These are phyloP conservation scores for Penicillium silybi DNA, from an alignment of 495 filamentous ascomycete genomes.

Conservation along the genomic window DNA sequence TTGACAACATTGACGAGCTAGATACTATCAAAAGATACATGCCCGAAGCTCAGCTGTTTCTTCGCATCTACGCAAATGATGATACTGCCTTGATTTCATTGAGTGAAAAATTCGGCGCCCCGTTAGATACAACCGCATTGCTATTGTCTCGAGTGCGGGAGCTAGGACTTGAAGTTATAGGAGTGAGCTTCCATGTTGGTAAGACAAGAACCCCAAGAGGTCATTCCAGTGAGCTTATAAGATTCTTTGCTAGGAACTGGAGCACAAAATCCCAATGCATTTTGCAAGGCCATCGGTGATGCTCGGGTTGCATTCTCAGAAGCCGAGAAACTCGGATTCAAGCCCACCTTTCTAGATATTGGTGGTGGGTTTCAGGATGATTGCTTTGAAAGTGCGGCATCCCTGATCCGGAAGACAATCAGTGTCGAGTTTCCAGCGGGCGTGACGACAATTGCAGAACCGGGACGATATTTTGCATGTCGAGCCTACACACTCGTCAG, in stretches of 20 bases:
- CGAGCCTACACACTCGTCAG: constrained; percentile 26
- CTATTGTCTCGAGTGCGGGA: constrained; percentile 22
- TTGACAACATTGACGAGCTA: constrained; percentile 35
- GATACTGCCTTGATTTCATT: constrained; percentile 19
- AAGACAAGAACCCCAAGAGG: background rate
- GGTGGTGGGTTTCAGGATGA: constrained; percentile 30
- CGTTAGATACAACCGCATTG: constrained; percentile 10
- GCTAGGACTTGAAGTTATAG: constrained; percentile 25
- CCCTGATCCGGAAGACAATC: constrained; percentile 6
- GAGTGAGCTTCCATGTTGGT: constrained; percentile 38
- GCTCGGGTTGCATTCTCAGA: constrained; percentile 22
- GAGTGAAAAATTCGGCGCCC: constrained; percentile 31
- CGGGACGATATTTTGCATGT: constrained; percentile 29
- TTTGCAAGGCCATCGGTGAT: constrained; percentile 23
- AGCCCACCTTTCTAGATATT: constrained; percentile 23
- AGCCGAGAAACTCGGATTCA: constrained; percentile 7
- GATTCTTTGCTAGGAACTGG: constrained; percentile 17
- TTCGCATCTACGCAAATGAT: constrained; percentile 31
- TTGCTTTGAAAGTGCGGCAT: constrained; percentile 21
- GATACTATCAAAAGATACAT: constrained; percentile 24
- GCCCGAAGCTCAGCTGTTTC: constrained; percentile 23
- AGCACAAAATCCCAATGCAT: constrained; percentile 17
- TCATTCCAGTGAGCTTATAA: background rate
- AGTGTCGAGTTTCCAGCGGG: constrained; percentile 10
- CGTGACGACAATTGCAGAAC: constrained; percentile 28